Evolutionary conservation across 371 early-diverging fungal genomes (phyloP), one percentile per base, ranked within the genome.

Genomic region (Apophysomyces trapeziformis): DNA sequence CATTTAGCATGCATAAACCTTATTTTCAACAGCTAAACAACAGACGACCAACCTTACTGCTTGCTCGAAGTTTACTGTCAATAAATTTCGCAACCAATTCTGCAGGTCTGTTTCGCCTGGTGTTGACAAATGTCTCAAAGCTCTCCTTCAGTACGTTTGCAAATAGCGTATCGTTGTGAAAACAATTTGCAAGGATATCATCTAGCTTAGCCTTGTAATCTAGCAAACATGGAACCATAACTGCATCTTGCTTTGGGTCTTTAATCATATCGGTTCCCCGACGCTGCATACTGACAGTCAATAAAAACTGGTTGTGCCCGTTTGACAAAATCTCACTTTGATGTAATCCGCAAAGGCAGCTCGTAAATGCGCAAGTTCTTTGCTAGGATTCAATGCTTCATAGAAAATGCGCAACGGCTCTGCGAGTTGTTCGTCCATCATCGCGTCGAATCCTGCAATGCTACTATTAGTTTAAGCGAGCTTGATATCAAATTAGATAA

Each of bases 61-160:
- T 72, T 14, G 73, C 73, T 46, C 84, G 82, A 44, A 83, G 61
- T 46, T 77, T 84, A 18, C 78, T 77, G 70, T 96, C 96, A 46
- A 94, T 74, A 68, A 85, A 90, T 68, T 89, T 93, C 39, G 96
- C 95, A 58, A 98, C 82, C 44, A 95, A 68, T 77, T 96, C 96
- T 4, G 97, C 95, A 7, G 96, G 95, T 71, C 91, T 92, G 74
- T 89, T 92, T 41, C 87, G 86, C 56, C 95, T 79, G 18, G 90
- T 78, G 66, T 96, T 96, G 64, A 99, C 88, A 66, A 95, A 95
- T 2, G 75, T 72, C 64, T 94, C 96, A 74, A 98, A 96, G 35
- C 93, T 87, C 67, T 94, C 93, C 59, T 93, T 92, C 54, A 93
- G 62, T 0, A 92, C 78, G 14, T 93, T 77, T 2, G 74, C 68